These are phyloP conservation scores for Hypoxylon sp. DNA, from an alignment of 2,329 filamentous ascomycete species.

Conservation along the genomic window DNA sequence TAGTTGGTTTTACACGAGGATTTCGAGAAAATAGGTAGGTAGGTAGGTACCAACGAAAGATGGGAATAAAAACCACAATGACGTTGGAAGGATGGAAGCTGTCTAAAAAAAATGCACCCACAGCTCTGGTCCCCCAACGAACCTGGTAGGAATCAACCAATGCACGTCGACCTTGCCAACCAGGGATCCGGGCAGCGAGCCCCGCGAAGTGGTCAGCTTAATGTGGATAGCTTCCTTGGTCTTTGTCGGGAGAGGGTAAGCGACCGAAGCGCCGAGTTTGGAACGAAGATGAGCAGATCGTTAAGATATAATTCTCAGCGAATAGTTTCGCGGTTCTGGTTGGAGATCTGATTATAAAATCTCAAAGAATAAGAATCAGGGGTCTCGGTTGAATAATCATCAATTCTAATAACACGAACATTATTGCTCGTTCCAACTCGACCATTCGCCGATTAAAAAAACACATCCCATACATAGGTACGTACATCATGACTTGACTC, in stretches of 20 bases:
- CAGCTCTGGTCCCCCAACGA: too few relatives aligned
- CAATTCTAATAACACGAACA: conserved; percentile 6
- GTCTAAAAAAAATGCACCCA: too few relatives aligned
- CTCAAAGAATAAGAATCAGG: not conserved
- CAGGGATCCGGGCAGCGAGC: not conserved
- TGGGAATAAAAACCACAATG: too few relatives aligned
- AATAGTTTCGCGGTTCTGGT: not conserved
- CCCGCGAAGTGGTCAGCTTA: conserved; percentile 2
- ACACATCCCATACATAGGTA: conserved; percentile 1
- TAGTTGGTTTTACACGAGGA: not conserved
- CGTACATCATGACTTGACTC: too few relatives aligned
- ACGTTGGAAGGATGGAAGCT: too few relatives aligned
- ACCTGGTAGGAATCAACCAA: too few relatives aligned
- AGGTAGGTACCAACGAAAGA: too few relatives aligned
- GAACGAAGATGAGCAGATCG: conserved; percentile 4
- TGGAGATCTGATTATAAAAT: conserved; percentile 2
- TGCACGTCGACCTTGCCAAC: too few relatives aligned
- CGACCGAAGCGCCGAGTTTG: conserved; percentile 14
- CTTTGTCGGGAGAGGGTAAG: conserved; percentile 2
- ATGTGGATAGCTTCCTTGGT: not conserved
- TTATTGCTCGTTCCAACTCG: conserved; percentile 3
- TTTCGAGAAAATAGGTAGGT: not conserved
- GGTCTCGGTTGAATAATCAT: conserved; percentile 9
- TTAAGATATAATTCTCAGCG: not conserved
- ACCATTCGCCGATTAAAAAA: not conserved